Base-by-base conservation (phyloP, 2,329 filamentous ascomycete genomes). In the Emmonsiellopsis sp. region DNA sequence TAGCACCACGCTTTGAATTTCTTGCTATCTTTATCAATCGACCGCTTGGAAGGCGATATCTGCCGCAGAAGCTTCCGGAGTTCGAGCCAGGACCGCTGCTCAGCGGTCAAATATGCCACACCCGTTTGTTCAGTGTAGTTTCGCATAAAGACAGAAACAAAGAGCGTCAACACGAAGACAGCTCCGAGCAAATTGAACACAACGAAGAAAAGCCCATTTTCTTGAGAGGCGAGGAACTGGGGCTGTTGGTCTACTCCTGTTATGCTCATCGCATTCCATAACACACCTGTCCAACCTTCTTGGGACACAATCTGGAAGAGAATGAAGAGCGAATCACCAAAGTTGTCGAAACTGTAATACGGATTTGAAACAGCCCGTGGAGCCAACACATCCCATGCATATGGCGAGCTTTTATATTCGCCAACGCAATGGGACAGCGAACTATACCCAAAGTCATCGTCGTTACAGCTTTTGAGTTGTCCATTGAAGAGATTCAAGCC, bases 61-160 rank as follows among this genome's bases (percentile, higher is more conserved):
- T 97, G 93, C 50, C 89, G 82, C 40, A 98, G 76, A 26, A 96
- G 77, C 71, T 98, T 98, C 54, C 93, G 82, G 61, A 98, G 72
- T 69, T 98, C 93, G 11, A 98, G 80, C 93, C 93, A 98, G 0
- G 92, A 95, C 61, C 93, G 85, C 68, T 98, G 93, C 63, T 98
- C 93, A 0, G 91, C 86, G 1, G 93, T 98, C 62, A 98, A 75
- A 67, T 92, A 98, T 2, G 93, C 93, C 43, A 98, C 93, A 1
- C 93, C 93, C 0, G 93, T 98, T 71, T 97, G 91, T 71, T 98
- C 93, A 0, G 93, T 98, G 71, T 98, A 98, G 69, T 96, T 98
- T 57, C 93, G 89, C 93, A 98, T 98, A 70, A 98, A 98, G 57
- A 98, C 93, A 54, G 93, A 97, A 47, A 98, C 94, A 70, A 98